phyloP scores from a whole-genome alignment of 2,329 filamentous ascomycete species.

The Aspergillus sp. region DNA sequence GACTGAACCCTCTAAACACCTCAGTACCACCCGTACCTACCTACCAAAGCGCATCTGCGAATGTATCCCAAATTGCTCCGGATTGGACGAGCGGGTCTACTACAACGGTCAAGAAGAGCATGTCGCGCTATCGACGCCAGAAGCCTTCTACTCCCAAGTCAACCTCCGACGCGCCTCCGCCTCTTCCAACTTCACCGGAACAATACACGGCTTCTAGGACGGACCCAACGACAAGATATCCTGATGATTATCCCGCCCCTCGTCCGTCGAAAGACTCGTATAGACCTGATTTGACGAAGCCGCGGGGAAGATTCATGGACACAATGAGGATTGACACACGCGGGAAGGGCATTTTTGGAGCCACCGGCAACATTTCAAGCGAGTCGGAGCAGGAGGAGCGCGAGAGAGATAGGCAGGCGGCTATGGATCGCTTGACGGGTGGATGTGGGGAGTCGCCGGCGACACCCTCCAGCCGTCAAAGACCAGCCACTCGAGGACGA shows the following conservation, averaged over 20 bases:
- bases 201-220: conserved; percentile 13
- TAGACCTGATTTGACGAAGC: not conserved
- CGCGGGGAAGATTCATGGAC: conserved; percentile 6
- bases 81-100: conserved; percentile 1
- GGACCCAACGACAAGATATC: not conserved
- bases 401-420: conserved; percentile 35
- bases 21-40: conserved; percentile 22
- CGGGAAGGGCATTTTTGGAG: conserved; percentile 9
- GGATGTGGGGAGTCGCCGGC: conserved; percentile 18
- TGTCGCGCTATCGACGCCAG: conserved; percentile 41
- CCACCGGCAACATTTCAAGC: conserved; percentile 1
- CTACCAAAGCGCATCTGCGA: conserved; percentile 23
- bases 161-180: conserved; percentile 15
- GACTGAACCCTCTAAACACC: conserved; percentile 17
- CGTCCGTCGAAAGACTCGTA: conserved; percentile 1
- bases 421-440: conserved; percentile 42
- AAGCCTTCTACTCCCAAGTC: conserved; percentile 24
- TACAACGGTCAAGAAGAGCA: conserved; percentile 37
- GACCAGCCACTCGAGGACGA: conserved; percentile 20
- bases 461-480: conserved; percentile 10
- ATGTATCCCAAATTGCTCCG: conserved; percentile 16
- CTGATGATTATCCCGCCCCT: conserved; percentile 2
- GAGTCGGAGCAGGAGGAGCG: conserved; percentile 25
- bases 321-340: conserved; percentile 13
- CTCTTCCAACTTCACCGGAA: conserved; percentile 20